Conservation (phyloP, 306 rosid genomes). For the Glycine tomentella region DNA sequence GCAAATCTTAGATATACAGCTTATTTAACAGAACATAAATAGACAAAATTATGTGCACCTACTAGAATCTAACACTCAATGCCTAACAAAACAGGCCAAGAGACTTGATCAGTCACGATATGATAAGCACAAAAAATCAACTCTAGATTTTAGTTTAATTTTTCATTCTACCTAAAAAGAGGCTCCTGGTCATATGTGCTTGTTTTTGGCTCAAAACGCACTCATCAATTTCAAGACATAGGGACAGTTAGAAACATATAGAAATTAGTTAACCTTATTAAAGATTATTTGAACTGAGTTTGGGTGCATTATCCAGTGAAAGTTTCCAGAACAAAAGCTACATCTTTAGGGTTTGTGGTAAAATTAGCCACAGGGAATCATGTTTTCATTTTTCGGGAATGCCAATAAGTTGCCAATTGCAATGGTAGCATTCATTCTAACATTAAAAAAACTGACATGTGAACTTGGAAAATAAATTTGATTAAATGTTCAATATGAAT, state of each 20-base stretch:
- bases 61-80: constrained; percentile 22
- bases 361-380: too few relatives aligned
- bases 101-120: neutral
- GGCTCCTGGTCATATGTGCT: neutral
- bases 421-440: neutral
- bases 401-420: constrained; percentile 12
- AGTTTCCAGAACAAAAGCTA: too few relatives aligned
- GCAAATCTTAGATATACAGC: neutral
- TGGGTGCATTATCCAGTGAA: too few relatives aligned
- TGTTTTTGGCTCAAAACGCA: neutral
- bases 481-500: constrained; percentile 17
- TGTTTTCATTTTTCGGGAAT: neutral
- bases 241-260: neutral
- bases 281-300: neutral
- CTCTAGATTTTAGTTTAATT: neutral
- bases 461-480: constrained; percentile 12
- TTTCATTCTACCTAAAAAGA: neutral
- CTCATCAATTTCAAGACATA: neutral
- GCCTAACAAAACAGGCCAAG: neutral
- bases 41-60: constrained; percentile 18
- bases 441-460: neutral
- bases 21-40: neutral
- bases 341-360: too few relatives aligned
- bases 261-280: neutral
- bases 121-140: constrained; percentile 7